These are phyloP conservation scores for Myxozyma nipponensis DNA, from an alignment of 805 yeast genomes.

Conservation along the genomic window DNA sequence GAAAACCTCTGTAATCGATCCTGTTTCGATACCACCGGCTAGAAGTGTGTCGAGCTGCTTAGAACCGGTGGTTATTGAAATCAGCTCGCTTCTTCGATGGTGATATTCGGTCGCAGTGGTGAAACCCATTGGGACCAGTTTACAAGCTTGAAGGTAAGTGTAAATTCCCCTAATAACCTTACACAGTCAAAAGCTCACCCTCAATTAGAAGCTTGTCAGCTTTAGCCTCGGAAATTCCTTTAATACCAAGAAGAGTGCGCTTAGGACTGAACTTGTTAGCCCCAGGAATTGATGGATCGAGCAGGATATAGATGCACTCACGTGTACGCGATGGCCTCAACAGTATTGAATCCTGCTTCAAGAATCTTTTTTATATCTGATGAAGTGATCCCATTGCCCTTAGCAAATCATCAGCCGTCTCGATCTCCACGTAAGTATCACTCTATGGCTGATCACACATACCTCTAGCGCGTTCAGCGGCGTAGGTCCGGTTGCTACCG, in stretches of 20 bases:
- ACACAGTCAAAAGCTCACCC: conserved; percentile 17
- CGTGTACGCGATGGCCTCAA: conserved; percentile 89
- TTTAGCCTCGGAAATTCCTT: conserved; percentile 93
- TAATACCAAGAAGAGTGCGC: conserved; percentile 67
- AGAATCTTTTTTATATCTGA: conserved; percentile 75
- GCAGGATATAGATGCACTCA: conserved; percentile 25
- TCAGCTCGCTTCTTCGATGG: conserved; percentile 80
- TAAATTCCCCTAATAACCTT: background rate
- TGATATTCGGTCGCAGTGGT: conserved; percentile 96
- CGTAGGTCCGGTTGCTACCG: conserved; percentile 22
- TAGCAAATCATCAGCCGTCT: no score
- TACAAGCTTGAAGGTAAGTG: conserved; percentile 56
- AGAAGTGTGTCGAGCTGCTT: conserved; percentile 85
- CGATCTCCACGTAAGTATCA: background rate
- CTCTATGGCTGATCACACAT: background rate
- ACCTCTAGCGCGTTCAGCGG: conserved; percentile 27
- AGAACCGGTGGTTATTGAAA: conserved; percentile 93
- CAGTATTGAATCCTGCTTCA: conserved; percentile 83
- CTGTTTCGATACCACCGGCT: conserved; percentile 97
- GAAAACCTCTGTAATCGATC: conserved; percentile 91
- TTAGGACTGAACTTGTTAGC: conserved; percentile 49
- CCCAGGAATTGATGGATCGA: background rate
- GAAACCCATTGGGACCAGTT: conserved; percentile 90
- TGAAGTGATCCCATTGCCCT: conserved; percentile 80
- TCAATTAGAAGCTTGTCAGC: conserved; percentile 81